A percentile compares a stretch with the other conserved stretches of the same genome.
Evolutionary conservation across 225 moss, liverwort and hornwort genomes (phyloP).

Genomic region (Pseudoscleropodium purum): DNA sequence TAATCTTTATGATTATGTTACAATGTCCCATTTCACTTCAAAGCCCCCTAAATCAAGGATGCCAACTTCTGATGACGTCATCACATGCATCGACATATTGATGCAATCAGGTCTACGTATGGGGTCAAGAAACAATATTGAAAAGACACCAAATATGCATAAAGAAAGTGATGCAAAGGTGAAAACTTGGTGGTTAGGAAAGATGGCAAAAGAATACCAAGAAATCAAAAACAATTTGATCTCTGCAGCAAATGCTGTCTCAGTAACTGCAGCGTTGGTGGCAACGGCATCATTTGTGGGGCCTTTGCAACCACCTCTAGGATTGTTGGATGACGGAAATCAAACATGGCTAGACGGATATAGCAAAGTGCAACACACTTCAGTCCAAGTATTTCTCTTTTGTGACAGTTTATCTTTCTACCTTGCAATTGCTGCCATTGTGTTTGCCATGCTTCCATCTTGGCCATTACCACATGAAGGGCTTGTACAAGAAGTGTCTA

Average conservation of each 20-base stretch:
- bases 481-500: background rate
- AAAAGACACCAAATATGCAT: background rate
- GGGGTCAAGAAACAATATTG: background rate
- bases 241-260: background rate
- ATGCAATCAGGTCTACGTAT: background rate
- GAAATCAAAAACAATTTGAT: too few relatives aligned
- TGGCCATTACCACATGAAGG: background rate
- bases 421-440: background rate
- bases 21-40: background rate
- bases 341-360: background rate
- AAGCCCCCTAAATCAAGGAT: background rate
- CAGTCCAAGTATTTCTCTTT: background rate
- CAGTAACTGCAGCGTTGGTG: background rate
- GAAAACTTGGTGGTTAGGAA: background rate
- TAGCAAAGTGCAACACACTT: background rate
- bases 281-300: background rate
- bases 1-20: background rate
- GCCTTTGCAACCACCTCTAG: background rate
- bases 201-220: background rate
- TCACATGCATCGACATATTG: background rate
- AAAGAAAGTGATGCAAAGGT: background rate
- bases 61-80: background rate
- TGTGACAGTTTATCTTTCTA: background rate
- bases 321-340: background rate
- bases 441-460: background rate